Conservation (phyloP, 1,284 basidiomycete species). For the Ganoderma lingzhi region DNA sequence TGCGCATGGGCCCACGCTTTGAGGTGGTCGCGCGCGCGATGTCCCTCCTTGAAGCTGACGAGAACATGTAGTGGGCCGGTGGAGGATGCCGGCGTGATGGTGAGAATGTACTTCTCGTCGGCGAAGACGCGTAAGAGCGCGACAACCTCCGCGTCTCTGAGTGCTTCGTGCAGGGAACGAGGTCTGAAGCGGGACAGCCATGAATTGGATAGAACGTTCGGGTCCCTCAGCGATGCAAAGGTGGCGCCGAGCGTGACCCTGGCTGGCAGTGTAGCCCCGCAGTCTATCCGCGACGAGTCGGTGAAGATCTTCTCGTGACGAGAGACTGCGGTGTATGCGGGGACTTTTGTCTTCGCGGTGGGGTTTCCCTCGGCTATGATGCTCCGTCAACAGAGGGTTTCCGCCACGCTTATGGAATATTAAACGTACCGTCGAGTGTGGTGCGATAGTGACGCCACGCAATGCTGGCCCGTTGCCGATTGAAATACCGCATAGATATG, state of each 20-base stretch:
- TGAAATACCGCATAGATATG: conserved; percentile 62
- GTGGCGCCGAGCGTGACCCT: conserved; percentile 29
- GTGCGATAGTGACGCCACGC: conserved; percentile 52
- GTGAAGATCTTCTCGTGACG: conserved; percentile 31
- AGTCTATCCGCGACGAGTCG: conserved; percentile 21
- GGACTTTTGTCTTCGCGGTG: conserved; percentile 7
- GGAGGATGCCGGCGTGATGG: conserved; percentile 47
- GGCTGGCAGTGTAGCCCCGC: not conserved
- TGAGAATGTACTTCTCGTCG: conserved; percentile 58
- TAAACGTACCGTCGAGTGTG: conserved; percentile 16
- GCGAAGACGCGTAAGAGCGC: conserved; percentile 43
- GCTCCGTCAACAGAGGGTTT: not conserved
- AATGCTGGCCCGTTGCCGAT: conserved; percentile 63
- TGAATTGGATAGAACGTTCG: not conserved
- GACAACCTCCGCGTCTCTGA: conserved; percentile 22
- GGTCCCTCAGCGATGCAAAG: conserved; percentile 22
- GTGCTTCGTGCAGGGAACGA: not conserved
- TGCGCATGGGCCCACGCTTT: conserved; percentile 64
- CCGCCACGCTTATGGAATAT: not conserved
- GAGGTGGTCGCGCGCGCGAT: conserved; percentile 55
- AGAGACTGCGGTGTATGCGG: conserved; percentile 10
- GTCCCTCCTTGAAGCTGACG: conserved; percentile 59
- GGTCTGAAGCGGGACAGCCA: not conserved
- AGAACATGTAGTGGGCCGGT: conserved; percentile 39
- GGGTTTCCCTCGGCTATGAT: conserved; percentile 14